Conservation (phyloP, 164 flowering plant species). For the Litsea cubeba region DNA sequence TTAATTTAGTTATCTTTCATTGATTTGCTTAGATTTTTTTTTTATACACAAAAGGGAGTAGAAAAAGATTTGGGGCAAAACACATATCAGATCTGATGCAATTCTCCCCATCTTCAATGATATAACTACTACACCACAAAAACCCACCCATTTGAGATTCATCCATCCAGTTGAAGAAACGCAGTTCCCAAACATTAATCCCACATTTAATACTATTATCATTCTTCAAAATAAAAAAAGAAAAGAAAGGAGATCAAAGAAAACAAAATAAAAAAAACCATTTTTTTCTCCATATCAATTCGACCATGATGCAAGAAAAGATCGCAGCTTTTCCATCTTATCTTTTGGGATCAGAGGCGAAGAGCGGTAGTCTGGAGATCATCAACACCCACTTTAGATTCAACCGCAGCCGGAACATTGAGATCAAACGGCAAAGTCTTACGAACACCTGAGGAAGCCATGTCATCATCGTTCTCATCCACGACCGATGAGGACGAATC, state of each 20-base stretch:
- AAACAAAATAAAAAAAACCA: slow-evolving; percentile 9
- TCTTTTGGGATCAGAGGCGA: slow-evolving; percentile 38
- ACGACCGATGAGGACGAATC: slow-evolving; percentile 82
- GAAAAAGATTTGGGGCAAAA: slow-evolving; percentile 1
- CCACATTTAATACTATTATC: slow-evolving; percentile 2
- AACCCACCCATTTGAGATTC: slow-evolving; percentile 12
- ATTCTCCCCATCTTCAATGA: slow-evolving; percentile 5
- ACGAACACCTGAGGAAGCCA: slow-evolving; percentile 32
- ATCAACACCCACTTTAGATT: slow-evolving; percentile 13
- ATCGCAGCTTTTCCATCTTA: not conserved
- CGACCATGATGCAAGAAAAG: too few relatives aligned
- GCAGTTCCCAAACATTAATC: slow-evolving; percentile 16
- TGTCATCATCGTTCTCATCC: slow-evolving; percentile 29
- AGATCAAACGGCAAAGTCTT: slow-evolving; percentile 51
- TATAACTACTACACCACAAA: slow-evolving; percentile 19
- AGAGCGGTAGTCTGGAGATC: slow-evolving; percentile 46
- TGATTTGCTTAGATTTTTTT: slow-evolving; percentile 17
- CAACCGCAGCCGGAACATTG: slow-evolving; percentile 26
- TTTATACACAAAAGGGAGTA: not conserved
- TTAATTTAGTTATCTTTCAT: slow-evolving; percentile 4
- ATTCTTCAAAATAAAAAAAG: slow-evolving; percentile 5
- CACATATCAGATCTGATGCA: slow-evolving; percentile 12
- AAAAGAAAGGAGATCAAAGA: not conserved
- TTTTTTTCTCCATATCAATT: not conserved
- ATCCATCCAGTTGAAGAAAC: slow-evolving; percentile 21